Evolutionary conservation across 1,284 basidiomycete species (phyloP), one percentile per base, ranked within the genome.

Genomic region (Hypsizygus ulmarius): DNA sequence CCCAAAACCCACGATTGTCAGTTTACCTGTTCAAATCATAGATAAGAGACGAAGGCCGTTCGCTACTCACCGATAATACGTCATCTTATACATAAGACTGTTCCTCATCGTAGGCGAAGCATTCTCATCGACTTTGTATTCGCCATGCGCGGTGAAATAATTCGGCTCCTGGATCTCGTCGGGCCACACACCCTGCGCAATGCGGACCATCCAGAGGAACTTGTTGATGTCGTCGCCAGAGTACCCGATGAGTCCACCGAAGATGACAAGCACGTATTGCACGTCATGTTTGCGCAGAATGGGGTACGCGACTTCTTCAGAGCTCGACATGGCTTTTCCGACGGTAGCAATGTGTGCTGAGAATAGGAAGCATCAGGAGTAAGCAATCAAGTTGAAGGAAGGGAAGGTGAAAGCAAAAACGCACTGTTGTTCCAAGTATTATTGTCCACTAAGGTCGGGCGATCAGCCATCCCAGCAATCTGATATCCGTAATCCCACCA

Each of bases 401-500:
- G 36, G 42, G 14, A 44, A 3, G 42, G 27, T 16, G 14, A 14
- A 41, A 45, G 39, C 34, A 16, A 18, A 33, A 5, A 76, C 89
- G 59, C 57, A 93, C 91, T 99, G 73, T 99, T 99, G 73, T 99
- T 99, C 97, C 97, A 99, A 1, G 97, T 99, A 67, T 99, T 99
- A 75, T 99, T 99, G 70, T 99, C 97, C 8, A 99, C 97, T 50
- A 99, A 74, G 2, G 94, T 97, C n/a, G 92, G 85, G 36, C 97
- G 78, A 71, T 98, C 94, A 9, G 97, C 94, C 91, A 99, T 97
- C 41, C 97, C 97, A 36, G 95, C 93, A 63, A 99, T 97, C 72
- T 99, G 96, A 68, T 99, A 99, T 15, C 97, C 97, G 62, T 99
- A 99, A 72, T 99, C 97, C 97, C 97, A 99, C 97, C 97, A 99